These are phyloP conservation scores for Aspergillus egyptiacus DNA, from an alignment of 495 filamentous ascomycete species.

Conservation along the genomic window DNA sequence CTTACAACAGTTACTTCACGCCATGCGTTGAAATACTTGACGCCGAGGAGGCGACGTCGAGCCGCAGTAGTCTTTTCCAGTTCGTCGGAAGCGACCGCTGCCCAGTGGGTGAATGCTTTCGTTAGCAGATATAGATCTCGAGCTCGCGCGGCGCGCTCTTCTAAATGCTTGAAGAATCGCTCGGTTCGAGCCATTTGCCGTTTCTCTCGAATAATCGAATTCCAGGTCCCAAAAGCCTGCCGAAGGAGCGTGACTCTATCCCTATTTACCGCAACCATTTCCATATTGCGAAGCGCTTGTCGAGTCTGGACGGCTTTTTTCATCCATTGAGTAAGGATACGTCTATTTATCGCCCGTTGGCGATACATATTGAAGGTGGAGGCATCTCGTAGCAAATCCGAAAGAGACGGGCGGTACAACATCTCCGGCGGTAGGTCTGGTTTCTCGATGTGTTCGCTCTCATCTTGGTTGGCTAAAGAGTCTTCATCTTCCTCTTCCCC, in stretches of 20 bases:
- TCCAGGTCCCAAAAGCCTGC: constrained; percentile 57
- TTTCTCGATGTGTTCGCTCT: constrained; percentile 26
- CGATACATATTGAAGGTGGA: constrained; percentile 53
- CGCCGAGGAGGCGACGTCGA: constrained; percentile 60
- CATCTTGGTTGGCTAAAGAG: constrained; percentile 21
- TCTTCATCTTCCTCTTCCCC: constrained; percentile 5
- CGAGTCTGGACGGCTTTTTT: constrained; percentile 42
- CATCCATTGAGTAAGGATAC: constrained; percentile 49
- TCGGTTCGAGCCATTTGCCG: constrained; percentile 47
- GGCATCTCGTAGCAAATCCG: constrained; percentile 53
- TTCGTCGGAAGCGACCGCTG: constrained; percentile 54
- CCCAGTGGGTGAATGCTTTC: constrained; percentile 73
- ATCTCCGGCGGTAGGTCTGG: constrained; percentile 32
- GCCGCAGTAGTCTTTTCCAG: constrained; percentile 53
- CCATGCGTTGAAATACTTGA: constrained; percentile 75
- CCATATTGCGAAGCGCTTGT: constrained; percentile 42
- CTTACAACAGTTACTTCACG: constrained; percentile 66
- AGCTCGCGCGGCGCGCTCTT: constrained; percentile 54
- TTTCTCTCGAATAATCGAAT: constrained; percentile 39
- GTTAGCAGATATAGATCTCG: constrained; percentile 61
- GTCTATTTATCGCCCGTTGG: constrained; percentile 41
- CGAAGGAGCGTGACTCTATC: constrained; percentile 50
- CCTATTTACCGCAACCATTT: constrained; percentile 42
- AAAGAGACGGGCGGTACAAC: constrained; percentile 48
- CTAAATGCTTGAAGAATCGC: constrained; percentile 55